phyloP scores from a whole-genome alignment of 805 yeast species.

The Monosporozyma aerobia region DNA sequence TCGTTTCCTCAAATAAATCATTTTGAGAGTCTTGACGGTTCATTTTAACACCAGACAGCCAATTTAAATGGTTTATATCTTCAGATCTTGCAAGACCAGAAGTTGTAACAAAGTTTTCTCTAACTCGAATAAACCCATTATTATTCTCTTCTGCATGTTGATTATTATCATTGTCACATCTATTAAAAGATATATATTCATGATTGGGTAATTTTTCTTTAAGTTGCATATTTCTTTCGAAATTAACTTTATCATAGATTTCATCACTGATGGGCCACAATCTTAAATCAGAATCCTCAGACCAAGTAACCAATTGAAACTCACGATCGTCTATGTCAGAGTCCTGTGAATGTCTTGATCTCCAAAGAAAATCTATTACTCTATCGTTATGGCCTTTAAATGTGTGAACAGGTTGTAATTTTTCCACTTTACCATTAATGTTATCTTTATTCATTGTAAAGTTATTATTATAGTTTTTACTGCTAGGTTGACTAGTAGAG shows the following conservation, averaged over 20 bases:
- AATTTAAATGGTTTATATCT: conserved; percentile 61
- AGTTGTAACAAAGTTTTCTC: conserved; percentile 34
- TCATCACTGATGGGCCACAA: conserved; percentile 63
- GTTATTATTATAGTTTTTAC: conserved; percentile 5
- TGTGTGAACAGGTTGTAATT: conserved; percentile 43
- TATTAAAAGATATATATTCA: conserved; percentile 40
- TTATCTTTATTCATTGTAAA: neutral
- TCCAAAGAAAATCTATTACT: conserved; percentile 83
- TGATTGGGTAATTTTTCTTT: conserved; percentile 35
- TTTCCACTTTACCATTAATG: conserved; percentile 21
- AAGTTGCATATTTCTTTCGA: conserved; percentile 32
- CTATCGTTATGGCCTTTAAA: conserved; percentile 81
- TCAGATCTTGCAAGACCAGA: conserved; percentile 30
- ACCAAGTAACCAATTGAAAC: conserved; percentile 90
- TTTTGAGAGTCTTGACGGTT: conserved; percentile 33
- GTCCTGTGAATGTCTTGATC: conserved; percentile 46
- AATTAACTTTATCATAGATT: conserved; percentile 39
- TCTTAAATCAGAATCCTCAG: conserved; percentile 75
- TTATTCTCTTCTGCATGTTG: neutral
- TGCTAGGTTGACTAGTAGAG: neutral
- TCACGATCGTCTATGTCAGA: conserved; percentile 57
- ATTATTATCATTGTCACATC: conserved; percentile 36
- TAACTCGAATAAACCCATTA: conserved; percentile 21
- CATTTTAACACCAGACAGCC: conserved; percentile 90
- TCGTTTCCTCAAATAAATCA: conserved; percentile 28